Evolutionary conservation across 495 filamentous ascomycete species (phyloP).

Genomic region (Schizothecium vesticola): DNA sequence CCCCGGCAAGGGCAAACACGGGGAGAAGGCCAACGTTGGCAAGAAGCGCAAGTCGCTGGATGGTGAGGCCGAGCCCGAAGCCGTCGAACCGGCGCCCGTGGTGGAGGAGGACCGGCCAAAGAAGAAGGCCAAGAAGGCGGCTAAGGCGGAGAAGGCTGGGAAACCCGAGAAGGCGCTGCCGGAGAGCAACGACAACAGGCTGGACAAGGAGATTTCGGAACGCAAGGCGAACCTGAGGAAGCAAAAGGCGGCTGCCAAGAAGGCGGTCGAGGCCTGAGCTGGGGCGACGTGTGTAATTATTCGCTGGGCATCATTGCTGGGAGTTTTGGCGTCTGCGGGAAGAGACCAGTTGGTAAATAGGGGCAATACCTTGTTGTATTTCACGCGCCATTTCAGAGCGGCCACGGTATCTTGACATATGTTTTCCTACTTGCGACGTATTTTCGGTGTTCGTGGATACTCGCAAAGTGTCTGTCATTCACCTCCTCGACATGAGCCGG

Average conservation of each 20-base stretch:
- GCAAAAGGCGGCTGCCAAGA: constrained; percentile 56
- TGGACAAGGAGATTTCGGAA: constrained; percentile 53
- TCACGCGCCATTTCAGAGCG: neutral
- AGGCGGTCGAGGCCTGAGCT: constrained; percentile 24
- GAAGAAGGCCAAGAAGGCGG: constrained; percentile 49
- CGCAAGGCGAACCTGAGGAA: constrained; percentile 56
- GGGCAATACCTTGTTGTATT: constrained; percentile 5
- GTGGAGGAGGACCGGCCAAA: constrained; percentile 38
- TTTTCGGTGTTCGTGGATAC: neutral
- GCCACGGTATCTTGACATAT: neutral
- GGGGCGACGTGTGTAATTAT: neutral
- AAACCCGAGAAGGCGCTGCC: constrained; percentile 15
- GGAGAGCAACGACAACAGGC: constrained; percentile 49
- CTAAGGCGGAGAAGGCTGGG: neutral
- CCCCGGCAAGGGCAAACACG: constrained; percentile 30
- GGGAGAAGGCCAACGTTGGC: constrained; percentile 51
- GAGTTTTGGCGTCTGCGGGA: constrained; percentile 21
- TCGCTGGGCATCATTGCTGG: constrained; percentile 15
- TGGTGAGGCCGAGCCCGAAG: constrained; percentile 35
- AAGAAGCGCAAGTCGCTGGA: constrained; percentile 61
- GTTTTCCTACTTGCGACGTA: neutral
- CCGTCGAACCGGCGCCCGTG: constrained; percentile 36
- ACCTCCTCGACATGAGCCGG: neutral
- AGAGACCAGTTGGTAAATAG: neutral
- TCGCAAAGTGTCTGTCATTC: neutral